Conservation (phyloP, 148 eudicot genomes). For the Pouteria glomerata region DNA sequence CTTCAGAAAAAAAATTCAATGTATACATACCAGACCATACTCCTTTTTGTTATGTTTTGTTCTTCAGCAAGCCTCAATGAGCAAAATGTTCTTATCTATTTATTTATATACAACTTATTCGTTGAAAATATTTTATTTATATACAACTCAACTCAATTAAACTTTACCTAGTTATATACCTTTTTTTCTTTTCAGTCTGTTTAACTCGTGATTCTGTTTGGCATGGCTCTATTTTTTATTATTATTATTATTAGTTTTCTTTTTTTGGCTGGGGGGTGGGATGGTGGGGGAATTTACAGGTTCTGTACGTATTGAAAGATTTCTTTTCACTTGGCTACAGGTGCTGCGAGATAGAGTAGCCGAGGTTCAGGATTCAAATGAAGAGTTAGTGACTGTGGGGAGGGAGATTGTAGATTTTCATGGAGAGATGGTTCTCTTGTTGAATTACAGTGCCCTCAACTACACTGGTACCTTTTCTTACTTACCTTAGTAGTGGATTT, state of each 20-base stretch:
- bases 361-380: conserved; percentile 45
- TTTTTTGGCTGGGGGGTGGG: no score
- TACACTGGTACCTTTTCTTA: conserved; percentile 55
- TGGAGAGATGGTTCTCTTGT: conserved; percentile 81
- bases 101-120: no score
- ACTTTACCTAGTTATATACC: no score
- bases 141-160: no score
- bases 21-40: neutral
- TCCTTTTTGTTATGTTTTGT: neutral
- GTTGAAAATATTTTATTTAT: no score
- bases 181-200: neutral
- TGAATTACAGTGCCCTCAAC: conserved; percentile 89
- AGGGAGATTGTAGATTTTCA: conserved; percentile 73
- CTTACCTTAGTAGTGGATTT: neutral
- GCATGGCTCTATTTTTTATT: no score
- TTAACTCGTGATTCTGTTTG: no score
- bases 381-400: conserved; percentile 53
- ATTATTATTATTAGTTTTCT: no score
- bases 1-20: neutral
- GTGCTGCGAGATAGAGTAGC: conserved; percentile 54
- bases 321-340: conserved; percentile 22
- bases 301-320: neutral
- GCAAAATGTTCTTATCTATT: neutral
- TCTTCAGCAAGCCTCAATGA: neutral
- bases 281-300: neutral